Evolutionary conservation across 495 filamentous ascomycete genomes (phyloP), one percentile per base, ranked within the genome.

Genomic region (Aspergillus kassunensis): DNA sequence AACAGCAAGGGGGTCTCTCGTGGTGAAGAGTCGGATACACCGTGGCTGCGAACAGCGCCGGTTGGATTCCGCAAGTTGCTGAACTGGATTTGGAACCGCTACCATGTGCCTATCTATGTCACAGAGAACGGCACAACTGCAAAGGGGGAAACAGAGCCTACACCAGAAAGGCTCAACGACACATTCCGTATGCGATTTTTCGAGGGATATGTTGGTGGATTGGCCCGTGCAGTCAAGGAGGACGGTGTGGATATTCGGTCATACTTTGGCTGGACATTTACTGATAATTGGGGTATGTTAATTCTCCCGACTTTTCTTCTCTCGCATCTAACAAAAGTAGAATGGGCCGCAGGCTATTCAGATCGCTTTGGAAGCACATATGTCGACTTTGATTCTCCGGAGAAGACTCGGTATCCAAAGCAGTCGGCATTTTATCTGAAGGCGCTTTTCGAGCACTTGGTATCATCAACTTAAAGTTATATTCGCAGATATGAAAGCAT

Each of bases 221-320:
- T 78, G 50, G 72, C 71, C 30, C 65, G 67, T 24, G 72, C 75
- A 13, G 62, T 70, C 21, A 61, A 68, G 23, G 70, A 76, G 42
- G 69, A 69, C 54, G 72, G 72, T 3, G 61, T 78, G 9, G 69
- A 74, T 43, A 68, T 78, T 37, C 60, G 66, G 24, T 72, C 71
- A 18, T 78, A 78, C 44, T 73, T 78, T 56, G 75, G 69, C 21
- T 78, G 73, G 75, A 73, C 67, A 0, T 70, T 78, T 20, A 67
- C 70, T 25, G 72, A 78, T 63, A 77, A 71, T 44, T 72, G 70
- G 62, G 62, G 57, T 66, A 59, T 50, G 59, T 45, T 30, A 16
- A 15, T 34, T 16, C n/a, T 43, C 64, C 12, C 18, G 2, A 9
- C 5, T 7, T 4, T 24, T 34, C 19, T 27, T 30, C 0, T 13